phyloP scores from a whole-genome alignment of 2,329 filamentous ascomycete genomes.

The Phoma sp. region DNA sequence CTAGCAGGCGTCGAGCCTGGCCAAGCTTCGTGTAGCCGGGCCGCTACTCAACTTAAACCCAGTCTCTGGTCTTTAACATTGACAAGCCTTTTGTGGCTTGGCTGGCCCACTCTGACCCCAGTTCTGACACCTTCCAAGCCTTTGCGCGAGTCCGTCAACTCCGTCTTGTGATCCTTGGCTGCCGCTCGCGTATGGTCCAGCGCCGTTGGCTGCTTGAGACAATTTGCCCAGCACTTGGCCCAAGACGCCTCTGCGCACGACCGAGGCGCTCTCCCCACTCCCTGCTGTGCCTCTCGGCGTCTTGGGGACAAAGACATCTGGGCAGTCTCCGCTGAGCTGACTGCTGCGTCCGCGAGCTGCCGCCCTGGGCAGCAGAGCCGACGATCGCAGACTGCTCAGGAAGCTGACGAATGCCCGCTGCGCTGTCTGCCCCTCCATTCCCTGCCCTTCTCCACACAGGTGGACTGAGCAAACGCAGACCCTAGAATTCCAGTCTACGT shows the following conservation, averaged over 20 bases:
- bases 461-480: constrained; percentile 4
- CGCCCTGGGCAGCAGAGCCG: constrained; percentile 1
- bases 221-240: constrained; percentile 37
- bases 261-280: constrained; percentile 14
- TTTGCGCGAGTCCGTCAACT: constrained; percentile 27
- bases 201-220: constrained; percentile 21
- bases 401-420: constrained; percentile 13
- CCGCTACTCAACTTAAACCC: constrained; percentile 43
- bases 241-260: constrained; percentile 24
- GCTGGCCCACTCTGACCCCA: constrained; percentile 20
- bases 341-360: constrained; percentile 1
- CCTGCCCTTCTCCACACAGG: constrained; percentile 4
- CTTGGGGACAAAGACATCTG: constrained; percentile 27
- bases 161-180: constrained; percentile 40
- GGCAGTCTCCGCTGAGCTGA: constrained; percentile 23
- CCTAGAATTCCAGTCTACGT: constrained; percentile 19
- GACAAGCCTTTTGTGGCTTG: constrained; percentile 47
- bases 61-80: constrained; percentile 43
- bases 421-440: neutral
- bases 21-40: constrained; percentile 36
- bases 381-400: constrained; percentile 2
- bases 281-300: constrained; percentile 24
- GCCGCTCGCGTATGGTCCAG: constrained; percentile 17
- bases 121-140: constrained; percentile 39
- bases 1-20: constrained; percentile 10